A percentile compares a stretch with the other conserved stretches of the same genome.
Conservation (phyloP, 176 grass and related monocot species). For the Phoenix dactylifera region DNA sequence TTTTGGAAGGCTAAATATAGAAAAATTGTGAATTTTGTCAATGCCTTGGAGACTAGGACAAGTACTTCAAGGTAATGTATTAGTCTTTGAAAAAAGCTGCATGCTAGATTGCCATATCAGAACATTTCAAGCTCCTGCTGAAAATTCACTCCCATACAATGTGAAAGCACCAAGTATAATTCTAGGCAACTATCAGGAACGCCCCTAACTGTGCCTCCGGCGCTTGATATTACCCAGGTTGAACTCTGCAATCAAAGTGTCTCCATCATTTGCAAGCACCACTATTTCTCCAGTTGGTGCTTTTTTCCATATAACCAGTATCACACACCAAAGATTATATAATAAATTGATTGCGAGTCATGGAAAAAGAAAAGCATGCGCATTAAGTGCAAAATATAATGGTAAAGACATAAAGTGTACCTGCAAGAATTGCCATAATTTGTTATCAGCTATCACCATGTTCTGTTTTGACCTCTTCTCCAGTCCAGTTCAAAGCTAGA, state of each 20-base stretch:
- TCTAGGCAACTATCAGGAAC: conserved; percentile 74
- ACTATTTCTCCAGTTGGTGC: conserved; percentile 73
- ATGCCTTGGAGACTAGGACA: too few relatives aligned
- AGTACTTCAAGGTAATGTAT: too few relatives aligned
- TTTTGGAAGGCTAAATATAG: too few relatives aligned
- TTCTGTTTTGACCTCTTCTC: conserved; percentile 76
- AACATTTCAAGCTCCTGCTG: too few relatives aligned
- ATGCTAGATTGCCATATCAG: too few relatives aligned
- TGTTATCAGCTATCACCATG: conserved; percentile 69
- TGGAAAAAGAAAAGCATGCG: background rate
- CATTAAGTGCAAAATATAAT: conserved; percentile 1
- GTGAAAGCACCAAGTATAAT: conserved; percentile 71
- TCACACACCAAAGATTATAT: conserved; percentile 1
- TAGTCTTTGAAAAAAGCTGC: too few relatives aligned
- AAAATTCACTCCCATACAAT: conserved; percentile 46
- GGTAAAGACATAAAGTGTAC: conserved; percentile 3
- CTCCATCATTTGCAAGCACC: conserved; percentile 72
- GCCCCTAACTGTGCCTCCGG: conserved; percentile 59
- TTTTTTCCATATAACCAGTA: conserved; percentile 3
- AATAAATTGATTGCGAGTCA: background rate
- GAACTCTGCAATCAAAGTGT: conserved; percentile 58
- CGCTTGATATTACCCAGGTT: conserved; percentile 69
- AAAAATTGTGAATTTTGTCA: too few relatives aligned
- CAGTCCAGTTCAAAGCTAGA: conserved; percentile 78
- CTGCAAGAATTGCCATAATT: conserved; percentile 80